These are phyloP conservation scores for Stenogyne calaminthoides DNA, from an alignment of 305 asterid species.

Conservation along the genomic window DNA sequence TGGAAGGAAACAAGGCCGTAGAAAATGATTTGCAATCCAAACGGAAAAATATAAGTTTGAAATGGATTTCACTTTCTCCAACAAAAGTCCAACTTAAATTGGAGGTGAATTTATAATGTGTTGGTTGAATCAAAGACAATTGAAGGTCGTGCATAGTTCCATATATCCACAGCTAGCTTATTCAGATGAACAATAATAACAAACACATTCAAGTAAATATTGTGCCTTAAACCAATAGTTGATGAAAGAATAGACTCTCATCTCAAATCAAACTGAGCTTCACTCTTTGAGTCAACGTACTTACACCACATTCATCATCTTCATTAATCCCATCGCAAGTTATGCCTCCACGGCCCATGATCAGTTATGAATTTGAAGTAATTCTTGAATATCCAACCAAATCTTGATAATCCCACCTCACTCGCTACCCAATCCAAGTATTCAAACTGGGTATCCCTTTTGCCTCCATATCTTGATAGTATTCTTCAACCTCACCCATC, in stretches of 20 bases:
- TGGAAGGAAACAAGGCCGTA: too few relatives aligned
- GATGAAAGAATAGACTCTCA: not conserved
- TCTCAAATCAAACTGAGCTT: not conserved
- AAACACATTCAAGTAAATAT: too few relatives aligned
- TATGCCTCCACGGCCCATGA: constrained; percentile 27
- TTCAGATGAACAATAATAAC: too few relatives aligned
- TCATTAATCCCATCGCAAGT: not conserved
- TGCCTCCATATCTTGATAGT: constrained; percentile 49
- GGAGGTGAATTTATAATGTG: too few relatives aligned
- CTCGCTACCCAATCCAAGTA: constrained; percentile 57
- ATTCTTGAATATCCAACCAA: constrained; percentile 20
- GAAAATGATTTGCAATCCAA: too few relatives aligned
- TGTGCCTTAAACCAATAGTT: too few relatives aligned
- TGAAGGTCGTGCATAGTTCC: too few relatives aligned
- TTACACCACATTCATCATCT: not conserved
- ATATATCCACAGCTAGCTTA: too few relatives aligned
- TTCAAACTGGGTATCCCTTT: constrained; percentile 56
- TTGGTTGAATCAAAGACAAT: too few relatives aligned
- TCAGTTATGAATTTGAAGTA: constrained; percentile 18
- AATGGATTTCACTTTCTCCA: too few relatives aligned
- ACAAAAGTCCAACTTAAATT: too few relatives aligned
- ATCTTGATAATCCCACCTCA: constrained; percentile 38
- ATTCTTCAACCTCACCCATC: constrained; percentile 40
- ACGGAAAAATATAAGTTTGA: too few relatives aligned
- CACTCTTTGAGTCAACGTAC: not conserved